Evolutionary conservation across 2,329 filamentous ascomycete species (phyloP), one percentile per base, ranked within the genome.

Genomic region (Endoconidiophora polonica): DNA sequence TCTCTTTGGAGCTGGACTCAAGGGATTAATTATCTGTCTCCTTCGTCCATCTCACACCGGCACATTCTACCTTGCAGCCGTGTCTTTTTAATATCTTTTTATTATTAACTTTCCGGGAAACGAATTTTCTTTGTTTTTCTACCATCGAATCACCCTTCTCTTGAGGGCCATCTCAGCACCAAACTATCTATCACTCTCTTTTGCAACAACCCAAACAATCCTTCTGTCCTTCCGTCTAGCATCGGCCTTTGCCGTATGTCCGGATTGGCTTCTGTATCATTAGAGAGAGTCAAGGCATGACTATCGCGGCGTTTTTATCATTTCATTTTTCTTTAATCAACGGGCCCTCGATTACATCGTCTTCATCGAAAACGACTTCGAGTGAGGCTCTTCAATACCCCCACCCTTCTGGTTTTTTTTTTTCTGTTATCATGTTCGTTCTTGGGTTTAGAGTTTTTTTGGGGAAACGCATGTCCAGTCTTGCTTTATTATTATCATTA

Each of bases 401-500:
- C 33, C 22, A 14, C 29, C 22, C 14, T 29, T 48, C 18, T 42
- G 14, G 14, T 12, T 22, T 46, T 33, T 46, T 33, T 9, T 29
- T 44, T 14, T 44, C 43, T 51, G 12, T 16, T 26, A 2, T 50
- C 46, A 9, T 44, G 24, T 39, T 43, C 38, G 16, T 18, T 20
- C 20, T 47, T 37, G 39, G 26, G 38, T 22, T 26, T 10, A 22
- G 20, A 22, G 44, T 39, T 22, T 39, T 45, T 49, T 39, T 44
- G 39, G 36, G 46, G 47, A 46, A 46, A 46, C 26, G 46, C 51
- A 53, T 53, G 51, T 53, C 44, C 46, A 53, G 46, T 53, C 51
- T 49, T 53, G 51, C 51, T 53, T 46, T 48, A 44, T 46, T 46
- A 41, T 26, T 45, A n/a, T 51, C 36, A 45, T 44, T 44, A 42